phyloP scores from a whole-genome alignment of 2,329 filamentous ascomycete species.

The Penicillium sp. region DNA sequence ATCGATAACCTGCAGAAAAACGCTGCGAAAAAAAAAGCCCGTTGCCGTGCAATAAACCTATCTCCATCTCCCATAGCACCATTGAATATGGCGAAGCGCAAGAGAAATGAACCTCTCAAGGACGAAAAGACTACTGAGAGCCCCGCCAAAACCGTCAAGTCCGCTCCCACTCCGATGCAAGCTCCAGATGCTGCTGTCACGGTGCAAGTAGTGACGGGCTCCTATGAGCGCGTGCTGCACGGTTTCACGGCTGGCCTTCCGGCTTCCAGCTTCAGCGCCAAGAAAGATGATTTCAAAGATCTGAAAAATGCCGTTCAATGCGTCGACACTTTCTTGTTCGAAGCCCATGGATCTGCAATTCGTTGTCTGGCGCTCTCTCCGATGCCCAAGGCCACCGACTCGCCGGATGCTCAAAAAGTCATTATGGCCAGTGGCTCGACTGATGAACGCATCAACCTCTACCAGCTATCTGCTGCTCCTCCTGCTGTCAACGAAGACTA shows the following conservation, averaged over 20 bases:
- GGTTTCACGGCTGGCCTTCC: conserved; percentile 77
- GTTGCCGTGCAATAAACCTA: conserved; percentile 7
- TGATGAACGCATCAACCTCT: conserved; percentile 93
- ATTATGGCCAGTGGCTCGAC: conserved; percentile 88
- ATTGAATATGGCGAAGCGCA: conserved; percentile 44
- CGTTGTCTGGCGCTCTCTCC: conserved; percentile 84
- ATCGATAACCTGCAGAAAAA: conserved; percentile 26
- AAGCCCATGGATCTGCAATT: conserved; percentile 86
- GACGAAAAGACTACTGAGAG: conserved; percentile 22
- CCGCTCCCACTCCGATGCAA: conserved; percentile 25
- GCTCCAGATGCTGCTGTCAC: conserved; percentile 47
- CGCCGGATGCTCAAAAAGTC: conserved; percentile 69
- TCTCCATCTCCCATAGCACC: background rate
- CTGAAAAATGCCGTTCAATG: conserved; percentile 58
- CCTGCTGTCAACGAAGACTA: conserved; percentile 56
- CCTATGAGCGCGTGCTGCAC: conserved; percentile 90
- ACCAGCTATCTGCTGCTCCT: conserved; percentile 74
- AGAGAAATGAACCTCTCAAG: conserved; percentile 39
- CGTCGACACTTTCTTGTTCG: conserved; percentile 91
- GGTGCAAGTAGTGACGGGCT: conserved; percentile 89
- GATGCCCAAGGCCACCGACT: conserved; percentile 54
- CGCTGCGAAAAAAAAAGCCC: conserved; percentile 15
- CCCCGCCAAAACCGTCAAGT: conserved; percentile 36
- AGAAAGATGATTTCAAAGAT: conserved; percentile 21
- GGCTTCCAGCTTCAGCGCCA: conserved; percentile 24